These are phyloP conservation scores for Aspergillus calidoustus DNA, from an alignment of 2,329 filamentous ascomycete genomes.

Conservation along the genomic window DNA sequence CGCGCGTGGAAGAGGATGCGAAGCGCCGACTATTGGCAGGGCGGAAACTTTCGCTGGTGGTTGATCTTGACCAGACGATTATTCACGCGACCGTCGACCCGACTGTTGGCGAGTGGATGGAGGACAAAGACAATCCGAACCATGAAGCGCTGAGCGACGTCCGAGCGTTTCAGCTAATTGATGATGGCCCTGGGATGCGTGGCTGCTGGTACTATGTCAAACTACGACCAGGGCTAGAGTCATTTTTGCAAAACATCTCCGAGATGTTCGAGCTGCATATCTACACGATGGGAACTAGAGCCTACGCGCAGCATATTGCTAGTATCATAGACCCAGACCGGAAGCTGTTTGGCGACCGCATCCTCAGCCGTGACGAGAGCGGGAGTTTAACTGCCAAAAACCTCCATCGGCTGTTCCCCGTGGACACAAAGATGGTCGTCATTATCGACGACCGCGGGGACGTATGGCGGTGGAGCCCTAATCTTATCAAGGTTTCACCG, in stretches of 20 bases:
- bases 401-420: slow-evolving; percentile 87
- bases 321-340: slow-evolving; percentile 89
- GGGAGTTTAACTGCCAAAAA: slow-evolving; percentile 91
- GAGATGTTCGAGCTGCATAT: slow-evolving; percentile 92
- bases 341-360: slow-evolving; percentile 89
- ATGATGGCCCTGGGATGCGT: slow-evolving; percentile 75
- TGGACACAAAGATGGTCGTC: slow-evolving; percentile 98
- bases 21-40: slow-evolving; percentile 80
- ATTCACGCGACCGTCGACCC: slow-evolving; percentile 98
- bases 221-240: slow-evolving; percentile 81
- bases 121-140: slow-evolving; percentile 85
- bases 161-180: slow-evolving; percentile 81
- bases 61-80: slow-evolving; percentile 97
- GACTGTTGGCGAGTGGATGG: slow-evolving; percentile 94
- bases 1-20: slow-evolving; percentile 79
- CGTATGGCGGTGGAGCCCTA: slow-evolving; percentile 92
- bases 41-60: slow-evolving; percentile 87
- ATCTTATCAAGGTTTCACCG: slow-evolving; percentile 90
- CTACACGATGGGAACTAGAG: slow-evolving; percentile 97
- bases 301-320: slow-evolving; percentile 92
- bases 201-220: slow-evolving; percentile 99
- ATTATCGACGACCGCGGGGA: slow-evolving; percentile 98
- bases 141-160: slow-evolving; percentile 90
- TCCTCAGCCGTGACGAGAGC: slow-evolving; percentile 96
- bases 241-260: slow-evolving; percentile 78